A percentile compares a stretch with the other conserved stretches of the same genome.
Evolutionary conservation across 805 yeast species (phyloP).

Genomic region (Pichia nakasei): DNA sequence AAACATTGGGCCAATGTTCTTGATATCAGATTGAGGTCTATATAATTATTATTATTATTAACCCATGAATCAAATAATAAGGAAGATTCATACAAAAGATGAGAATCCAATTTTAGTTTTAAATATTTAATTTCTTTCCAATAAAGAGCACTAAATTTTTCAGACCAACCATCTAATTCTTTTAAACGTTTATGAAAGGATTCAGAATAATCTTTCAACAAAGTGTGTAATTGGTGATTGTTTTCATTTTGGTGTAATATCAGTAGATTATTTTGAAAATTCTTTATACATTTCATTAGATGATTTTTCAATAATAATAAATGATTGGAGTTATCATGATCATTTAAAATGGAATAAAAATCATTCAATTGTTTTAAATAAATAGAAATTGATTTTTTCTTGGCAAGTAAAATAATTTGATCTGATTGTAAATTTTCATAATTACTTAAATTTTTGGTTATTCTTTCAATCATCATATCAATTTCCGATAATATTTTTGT

Average conservation of each 20-base stretch:
- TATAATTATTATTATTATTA: neutral
- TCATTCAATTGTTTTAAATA: slow-evolving; percentile 22
- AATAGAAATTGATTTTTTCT: slow-evolving; percentile 29
- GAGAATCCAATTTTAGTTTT: slow-evolving; percentile 41
- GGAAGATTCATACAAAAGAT: slow-evolving; percentile 48
- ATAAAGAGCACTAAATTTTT: slow-evolving; percentile 33
- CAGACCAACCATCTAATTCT: slow-evolving; percentile 52
- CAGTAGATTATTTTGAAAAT: slow-evolving; percentile 31
- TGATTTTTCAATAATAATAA: slow-evolving; percentile 10
- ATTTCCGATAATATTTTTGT: slow-evolving; percentile 29
- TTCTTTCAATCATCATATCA: slow-evolving; percentile 33
- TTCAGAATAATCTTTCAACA: slow-evolving; percentile 32
- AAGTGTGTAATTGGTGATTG: slow-evolving; percentile 40
- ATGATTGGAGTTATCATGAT: slow-evolving; percentile 7
- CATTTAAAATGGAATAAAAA: slow-evolving; percentile 28
- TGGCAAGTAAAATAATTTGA: slow-evolving; percentile 36
- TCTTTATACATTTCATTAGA: neutral
- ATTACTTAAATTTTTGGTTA: slow-evolving; percentile 33
- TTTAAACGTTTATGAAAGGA: slow-evolving; percentile 38
- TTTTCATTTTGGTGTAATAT: slow-evolving; percentile 43
- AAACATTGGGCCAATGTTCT: slow-evolving; percentile 6
- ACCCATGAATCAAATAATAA: slow-evolving; percentile 40
- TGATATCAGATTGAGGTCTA: neutral
- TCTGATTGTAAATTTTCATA: slow-evolving; percentile 26
- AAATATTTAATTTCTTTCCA: slow-evolving; percentile 34